Conservation (phyloP, 1,284 basidiomycete species). For the Marasmius oreades region DNA sequence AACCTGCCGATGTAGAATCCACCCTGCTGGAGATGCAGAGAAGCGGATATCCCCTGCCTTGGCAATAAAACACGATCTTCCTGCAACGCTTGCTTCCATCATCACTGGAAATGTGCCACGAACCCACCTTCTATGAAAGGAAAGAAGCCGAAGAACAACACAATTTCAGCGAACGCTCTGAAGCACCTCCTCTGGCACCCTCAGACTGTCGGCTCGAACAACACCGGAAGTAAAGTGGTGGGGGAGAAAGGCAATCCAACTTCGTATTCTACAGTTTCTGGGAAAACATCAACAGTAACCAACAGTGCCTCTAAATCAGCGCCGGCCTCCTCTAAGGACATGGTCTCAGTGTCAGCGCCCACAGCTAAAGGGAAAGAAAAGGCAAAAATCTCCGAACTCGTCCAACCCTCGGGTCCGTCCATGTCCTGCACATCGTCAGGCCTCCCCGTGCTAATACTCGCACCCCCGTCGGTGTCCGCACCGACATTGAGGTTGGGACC, state of each 20-base stretch:
- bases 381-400: not conserved
- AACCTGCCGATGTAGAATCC: not conserved
- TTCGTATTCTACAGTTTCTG: not conserved
- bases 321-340: not conserved
- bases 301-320: not conserved
- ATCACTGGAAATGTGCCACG: slow-evolving; percentile 2
- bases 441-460: not conserved
- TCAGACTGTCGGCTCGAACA: not conserved
- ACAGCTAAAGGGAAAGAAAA: not conserved
- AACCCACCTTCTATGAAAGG: not conserved
- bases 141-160: not conserved
- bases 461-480: not conserved
- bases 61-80: not conserved
- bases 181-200: not conserved
- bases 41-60: not conserved
- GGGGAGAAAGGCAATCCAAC: not conserved
- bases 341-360: not conserved
- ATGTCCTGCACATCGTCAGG: not conserved
- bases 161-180: not conserved
- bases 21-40: not conserved
- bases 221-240: not conserved
- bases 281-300: not conserved
- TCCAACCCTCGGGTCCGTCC: not conserved
- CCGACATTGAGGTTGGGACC: not conserved
- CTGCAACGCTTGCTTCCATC: not conserved